A percentile compares a stretch with the other conserved stretches of the same genome.
These are phyloP conservation scores for Candida rishiriensis DNA, from an alignment of 805 yeast species.

Conservation along the genomic window DNA sequence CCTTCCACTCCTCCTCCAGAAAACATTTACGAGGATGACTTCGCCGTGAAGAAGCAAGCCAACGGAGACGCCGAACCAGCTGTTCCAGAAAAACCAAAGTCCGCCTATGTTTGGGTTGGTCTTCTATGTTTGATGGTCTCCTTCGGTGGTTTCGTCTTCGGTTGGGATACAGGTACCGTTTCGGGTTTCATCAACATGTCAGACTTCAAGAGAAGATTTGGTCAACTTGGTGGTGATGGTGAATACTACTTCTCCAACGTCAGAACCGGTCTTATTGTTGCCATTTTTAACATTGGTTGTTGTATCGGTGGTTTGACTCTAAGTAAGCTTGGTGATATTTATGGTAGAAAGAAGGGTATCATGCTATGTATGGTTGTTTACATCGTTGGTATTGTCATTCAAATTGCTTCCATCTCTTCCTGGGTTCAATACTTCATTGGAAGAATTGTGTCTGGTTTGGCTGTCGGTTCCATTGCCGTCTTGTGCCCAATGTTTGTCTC, in stretches of 20 bases:
- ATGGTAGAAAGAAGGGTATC: constrained; percentile 58
- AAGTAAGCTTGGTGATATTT: constrained; percentile 51
- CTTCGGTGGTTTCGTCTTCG: constrained; percentile 74
- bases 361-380: constrained; percentile 51
- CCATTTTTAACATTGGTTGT: constrained; percentile 69
- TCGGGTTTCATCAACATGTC: constrained; percentile 66
- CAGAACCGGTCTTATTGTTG: constrained; percentile 59
- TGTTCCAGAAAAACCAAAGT: constrained; percentile 20
- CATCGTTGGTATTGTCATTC: constrained; percentile 57
- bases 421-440: constrained; percentile 69
- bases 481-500: constrained; percentile 56
- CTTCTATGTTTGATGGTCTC: constrained; percentile 53
- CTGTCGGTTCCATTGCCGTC: constrained; percentile 52
- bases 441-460: constrained; percentile 52
- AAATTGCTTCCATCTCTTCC: constrained; percentile 45
- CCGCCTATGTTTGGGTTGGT: constrained; percentile 24
- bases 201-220: constrained; percentile 52
- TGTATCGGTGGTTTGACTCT: constrained; percentile 66
- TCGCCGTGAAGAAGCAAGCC: constrained; percentile 7
- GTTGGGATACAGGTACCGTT: constrained; percentile 77
- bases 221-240: constrained; percentile 39
- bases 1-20: constrained; percentile 20
- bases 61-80: constrained; percentile 11
- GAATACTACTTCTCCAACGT: constrained; percentile 42
- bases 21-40: constrained; percentile 21